Conservation (phyloP, 805 yeast species). For the Blastobotrys parvus region DNA sequence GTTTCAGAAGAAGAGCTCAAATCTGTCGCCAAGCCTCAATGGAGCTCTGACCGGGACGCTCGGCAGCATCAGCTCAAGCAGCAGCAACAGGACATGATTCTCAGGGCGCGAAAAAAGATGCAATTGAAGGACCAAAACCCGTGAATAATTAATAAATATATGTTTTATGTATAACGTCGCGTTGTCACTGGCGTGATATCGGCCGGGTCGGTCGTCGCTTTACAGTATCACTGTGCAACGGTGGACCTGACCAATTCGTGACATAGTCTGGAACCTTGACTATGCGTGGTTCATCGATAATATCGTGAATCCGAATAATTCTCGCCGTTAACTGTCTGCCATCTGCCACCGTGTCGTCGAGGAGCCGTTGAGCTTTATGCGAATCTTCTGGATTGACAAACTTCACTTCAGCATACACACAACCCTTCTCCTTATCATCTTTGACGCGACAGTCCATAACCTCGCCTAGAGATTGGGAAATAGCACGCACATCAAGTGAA, state of each 20-base stretch:
- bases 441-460: constrained; percentile 17
- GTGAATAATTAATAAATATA: neutral
- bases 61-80: constrained; percentile 38
- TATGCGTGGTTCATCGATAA: constrained; percentile 4
- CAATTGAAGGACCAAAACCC: constrained; percentile 4
- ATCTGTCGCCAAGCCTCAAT: constrained; percentile 16
- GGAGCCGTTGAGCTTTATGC: constrained; percentile 24
- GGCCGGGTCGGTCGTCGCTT: constrained; percentile 3
- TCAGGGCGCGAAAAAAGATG: constrained; percentile 54
- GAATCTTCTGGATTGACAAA: constrained; percentile 26
- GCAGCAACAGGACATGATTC: constrained; percentile 50
- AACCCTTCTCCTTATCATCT: constrained; percentile 7
- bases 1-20: neutral
- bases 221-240: constrained; percentile 13
- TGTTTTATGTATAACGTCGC: neutral
- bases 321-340: constrained; percentile 34
- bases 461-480: constrained; percentile 20
- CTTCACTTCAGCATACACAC: constrained; percentile 22
- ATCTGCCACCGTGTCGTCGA: constrained; percentile 42
- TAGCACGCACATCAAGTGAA: constrained; percentile 23
- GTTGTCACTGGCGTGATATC: constrained; percentile 2
- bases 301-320: constrained; percentile 19
- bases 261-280: constrained; percentile 3
- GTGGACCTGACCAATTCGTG: constrained; percentile 14
- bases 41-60: constrained; percentile 38